Percentiles rank a stretch among this genome's conserved stretches.
Conservation (phyloP, 441 rosid genomes). For the Metrosideros polymorpha region DNA sequence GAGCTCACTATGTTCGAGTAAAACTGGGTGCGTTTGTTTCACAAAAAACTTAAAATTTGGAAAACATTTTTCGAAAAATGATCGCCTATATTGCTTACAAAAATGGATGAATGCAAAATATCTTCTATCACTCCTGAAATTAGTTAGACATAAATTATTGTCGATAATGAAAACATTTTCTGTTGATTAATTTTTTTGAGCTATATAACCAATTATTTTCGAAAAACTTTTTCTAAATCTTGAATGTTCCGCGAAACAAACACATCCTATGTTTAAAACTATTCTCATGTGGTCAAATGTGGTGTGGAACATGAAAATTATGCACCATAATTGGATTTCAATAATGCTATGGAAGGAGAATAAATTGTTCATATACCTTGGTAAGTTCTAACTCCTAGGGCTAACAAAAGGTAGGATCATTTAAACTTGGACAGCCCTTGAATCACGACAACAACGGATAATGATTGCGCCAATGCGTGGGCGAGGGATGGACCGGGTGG, state of each 20-base stretch:
- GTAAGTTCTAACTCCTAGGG: neutral
- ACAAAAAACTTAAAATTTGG: too few relatives aligned
- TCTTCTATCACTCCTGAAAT: too few relatives aligned
- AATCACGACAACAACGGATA: neutral
- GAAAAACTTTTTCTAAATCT: too few relatives aligned
- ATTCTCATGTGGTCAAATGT: neutral
- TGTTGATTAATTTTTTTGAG: too few relatives aligned
- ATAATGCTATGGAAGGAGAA: neutral
- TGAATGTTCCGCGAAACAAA: too few relatives aligned
- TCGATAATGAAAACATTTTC: too few relatives aligned
- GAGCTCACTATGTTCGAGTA: neutral
- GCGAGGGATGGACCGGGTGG: neutral
- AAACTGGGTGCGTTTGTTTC: too few relatives aligned
- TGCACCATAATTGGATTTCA: neutral
- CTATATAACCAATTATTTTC: too few relatives aligned
- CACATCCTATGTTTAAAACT: neutral
- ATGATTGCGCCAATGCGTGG: neutral
- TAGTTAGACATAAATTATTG: too few relatives aligned
- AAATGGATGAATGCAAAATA: too few relatives aligned
- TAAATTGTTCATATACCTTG: neutral
- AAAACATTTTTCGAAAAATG: too few relatives aligned
- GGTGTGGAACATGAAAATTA: neutral
- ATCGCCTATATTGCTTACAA: too few relatives aligned
- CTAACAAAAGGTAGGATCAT: neutral
- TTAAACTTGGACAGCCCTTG: neutral